These are phyloP conservation scores for Suhomyces panamericanus DNA, from an alignment of 1,139 yeast genomes.

Conservation along the genomic window DNA sequence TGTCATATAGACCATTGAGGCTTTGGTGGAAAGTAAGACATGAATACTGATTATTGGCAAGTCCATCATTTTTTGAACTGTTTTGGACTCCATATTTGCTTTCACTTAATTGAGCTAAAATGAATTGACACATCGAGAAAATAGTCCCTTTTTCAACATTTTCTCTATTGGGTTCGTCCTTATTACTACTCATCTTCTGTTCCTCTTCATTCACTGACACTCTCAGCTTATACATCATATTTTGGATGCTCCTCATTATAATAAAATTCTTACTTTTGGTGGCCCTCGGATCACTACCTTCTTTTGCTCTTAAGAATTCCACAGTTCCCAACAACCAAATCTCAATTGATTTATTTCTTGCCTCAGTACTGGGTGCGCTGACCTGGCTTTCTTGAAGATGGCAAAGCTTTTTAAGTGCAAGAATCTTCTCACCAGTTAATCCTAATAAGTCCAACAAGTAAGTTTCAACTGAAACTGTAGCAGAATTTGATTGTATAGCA, in stretches of 20 bases:
- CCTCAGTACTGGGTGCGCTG: too few relatives aligned
- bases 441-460: conserved; percentile 58
- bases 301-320: conserved; percentile 17
- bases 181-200: too few relatives aligned
- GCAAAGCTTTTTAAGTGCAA: conserved; percentile 27
- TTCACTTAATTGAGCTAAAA: too few relatives aligned
- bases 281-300: conserved; percentile 5
- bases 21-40: conserved; percentile 27
- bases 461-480: conserved; percentile 43
- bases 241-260: too few relatives aligned
- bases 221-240: too few relatives aligned
- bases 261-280: too few relatives aligned
- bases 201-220: too few relatives aligned
- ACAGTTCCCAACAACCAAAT: conserved; percentile 13
- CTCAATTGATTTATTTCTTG: background rate
- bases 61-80: conserved; percentile 10
- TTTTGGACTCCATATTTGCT: too few relatives aligned
- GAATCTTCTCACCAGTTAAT: conserved; percentile 50
- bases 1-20: conserved; percentile 49
- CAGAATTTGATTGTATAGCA: conserved; percentile 34
- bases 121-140: too few relatives aligned
- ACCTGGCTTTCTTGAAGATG: too few relatives aligned
- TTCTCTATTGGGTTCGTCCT: too few relatives aligned
- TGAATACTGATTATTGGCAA: background rate
- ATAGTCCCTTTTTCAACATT: too few relatives aligned